A percentile compares a stretch with the other conserved stretches of the same genome.
phyloP scores from a whole-genome alignment of 441 rosid species.

The Melastoma candidum region DNA sequence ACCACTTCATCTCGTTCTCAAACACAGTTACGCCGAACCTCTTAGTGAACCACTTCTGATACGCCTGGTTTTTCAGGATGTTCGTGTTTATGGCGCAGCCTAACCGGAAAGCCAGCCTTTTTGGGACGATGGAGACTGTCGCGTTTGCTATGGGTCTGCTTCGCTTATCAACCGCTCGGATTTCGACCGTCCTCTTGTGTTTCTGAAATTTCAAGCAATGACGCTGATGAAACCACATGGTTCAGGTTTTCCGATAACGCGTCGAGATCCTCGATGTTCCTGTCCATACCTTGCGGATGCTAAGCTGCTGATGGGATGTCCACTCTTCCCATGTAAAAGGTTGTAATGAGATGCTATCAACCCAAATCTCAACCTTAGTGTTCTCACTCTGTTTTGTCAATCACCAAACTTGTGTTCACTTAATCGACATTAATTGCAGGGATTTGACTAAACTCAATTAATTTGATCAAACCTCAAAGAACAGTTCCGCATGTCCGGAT shows the following conservation, averaged over 20 bases:
- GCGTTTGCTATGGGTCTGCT: conserved; percentile 39
- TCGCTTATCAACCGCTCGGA: conserved; percentile 37
- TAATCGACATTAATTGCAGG: too few relatives aligned
- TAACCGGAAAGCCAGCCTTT: conserved; percentile 38
- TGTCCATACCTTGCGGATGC: conserved; percentile 33
- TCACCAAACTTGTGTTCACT: too few relatives aligned
- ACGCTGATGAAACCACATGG: too few relatives aligned
- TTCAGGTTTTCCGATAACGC: too few relatives aligned
- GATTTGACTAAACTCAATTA: too few relatives aligned
- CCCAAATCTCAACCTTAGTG: conserved; percentile 59
- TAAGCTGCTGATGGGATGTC: conserved; percentile 50
- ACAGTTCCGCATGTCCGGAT: conserved; percentile 49
- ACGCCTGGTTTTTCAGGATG: conserved; percentile 41
- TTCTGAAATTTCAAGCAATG: conserved; percentile 17
- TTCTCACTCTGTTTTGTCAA: conserved; percentile 1
- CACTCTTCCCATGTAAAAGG: conserved; percentile 69
- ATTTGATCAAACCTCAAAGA: conserved; percentile 40
- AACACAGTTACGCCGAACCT: conserved; percentile 57
- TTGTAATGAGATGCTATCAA: conserved; percentile 69
- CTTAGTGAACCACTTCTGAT: conserved; percentile 56
- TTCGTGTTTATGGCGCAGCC: conserved; percentile 55
- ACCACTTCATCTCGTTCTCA: conserved; percentile 83
- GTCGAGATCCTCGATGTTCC: too few relatives aligned
- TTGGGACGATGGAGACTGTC: conserved; percentile 32
- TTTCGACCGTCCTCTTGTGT: conserved; percentile 33